phyloP scores from a whole-genome alignment of 306 rosid genomes.

The Begonia masoniana region DNA sequence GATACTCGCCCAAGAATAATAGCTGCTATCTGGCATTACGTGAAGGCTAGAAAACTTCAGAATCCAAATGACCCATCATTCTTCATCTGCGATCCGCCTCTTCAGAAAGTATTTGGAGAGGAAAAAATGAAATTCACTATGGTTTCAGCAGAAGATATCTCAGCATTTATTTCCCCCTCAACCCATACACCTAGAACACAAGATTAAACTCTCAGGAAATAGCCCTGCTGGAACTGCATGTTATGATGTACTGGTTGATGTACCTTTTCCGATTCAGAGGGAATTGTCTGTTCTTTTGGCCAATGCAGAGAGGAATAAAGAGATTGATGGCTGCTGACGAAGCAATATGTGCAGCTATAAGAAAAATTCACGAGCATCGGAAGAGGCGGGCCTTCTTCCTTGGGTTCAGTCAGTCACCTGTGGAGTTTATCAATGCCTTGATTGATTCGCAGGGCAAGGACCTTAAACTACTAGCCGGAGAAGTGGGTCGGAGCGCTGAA shows the following conservation, averaged over 20 bases:
- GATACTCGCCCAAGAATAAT: conserved; percentile 94
- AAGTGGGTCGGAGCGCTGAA: conserved; percentile 76
- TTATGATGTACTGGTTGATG: conserved; percentile 87
- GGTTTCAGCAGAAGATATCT: conserved; percentile 83
- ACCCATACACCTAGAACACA: conserved; percentile 85
- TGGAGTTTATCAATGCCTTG: conserved; percentile 79
- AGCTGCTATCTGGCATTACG: conserved; percentile 98
- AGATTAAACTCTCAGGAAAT: conserved; percentile 82
- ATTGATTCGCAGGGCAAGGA: conserved; percentile 95
- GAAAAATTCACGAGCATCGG: conserved; percentile 93
- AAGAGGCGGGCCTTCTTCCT: conserved; percentile 89
- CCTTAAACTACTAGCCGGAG: conserved; percentile 80
- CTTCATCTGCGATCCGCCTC: conserved; percentile 79
- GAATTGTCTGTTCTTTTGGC: conserved; percentile 75
- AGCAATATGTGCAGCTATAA: conserved; percentile 71
- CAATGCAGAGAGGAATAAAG: conserved; percentile 93
- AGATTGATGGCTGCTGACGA: conserved; percentile 87
- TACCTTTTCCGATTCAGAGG: conserved; percentile 92
- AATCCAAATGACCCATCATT: conserved; percentile 70
- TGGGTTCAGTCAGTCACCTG: conserved; percentile 97
- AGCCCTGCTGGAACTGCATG: conserved; percentile 87
- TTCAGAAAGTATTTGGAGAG: conserved; percentile 92
- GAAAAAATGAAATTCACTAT: conserved; percentile 87
- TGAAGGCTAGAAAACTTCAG: conserved; percentile 95
- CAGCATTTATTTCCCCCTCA: conserved; percentile 86